Evolutionary conservation across 2,329 filamentous ascomycete species (phyloP).

Genomic region (Coniochaeta hoffmannii): DNA sequence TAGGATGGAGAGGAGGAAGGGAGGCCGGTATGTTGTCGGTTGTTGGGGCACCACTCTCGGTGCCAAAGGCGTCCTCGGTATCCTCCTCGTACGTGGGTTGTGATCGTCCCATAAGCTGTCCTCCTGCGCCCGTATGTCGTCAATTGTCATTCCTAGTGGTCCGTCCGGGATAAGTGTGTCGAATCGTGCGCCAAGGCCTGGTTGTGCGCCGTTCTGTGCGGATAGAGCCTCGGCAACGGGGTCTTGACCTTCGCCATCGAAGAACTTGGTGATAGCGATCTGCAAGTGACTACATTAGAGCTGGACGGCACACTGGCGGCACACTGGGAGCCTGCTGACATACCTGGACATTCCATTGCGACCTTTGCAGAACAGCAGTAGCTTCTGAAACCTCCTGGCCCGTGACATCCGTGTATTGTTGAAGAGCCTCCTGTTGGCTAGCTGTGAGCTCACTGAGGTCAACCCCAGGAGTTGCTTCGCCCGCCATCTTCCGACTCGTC

Average conservation of each 20-base stretch:
- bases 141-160: background rate
- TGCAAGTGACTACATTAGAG: slow-evolving; percentile 27
- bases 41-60: slow-evolving; percentile 78
- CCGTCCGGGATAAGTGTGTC: background rate
- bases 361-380: slow-evolving; percentile 70
- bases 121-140: background rate
- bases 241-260: slow-evolving; percentile 87
- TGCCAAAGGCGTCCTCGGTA: slow-evolving; percentile 54
- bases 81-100: slow-evolving; percentile 19
- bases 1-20: slow-evolving; percentile 68
- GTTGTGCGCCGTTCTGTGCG: slow-evolving; percentile 39
- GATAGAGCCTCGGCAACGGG: slow-evolving; percentile 69
- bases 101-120: slow-evolving; percentile 10
- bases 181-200: background rate
- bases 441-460: slow-evolving; percentile 65
- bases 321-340: slow-evolving; percentile 8
- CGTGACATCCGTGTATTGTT: slow-evolving; percentile 84
- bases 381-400: slow-evolving; percentile 73
- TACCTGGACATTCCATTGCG: slow-evolving; percentile 94
- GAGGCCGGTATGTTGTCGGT: slow-evolving; percentile 60
- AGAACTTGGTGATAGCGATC: slow-evolving; percentile 96
- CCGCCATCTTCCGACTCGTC: slow-evolving; percentile 27
- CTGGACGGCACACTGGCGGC: background rate
- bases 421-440: slow-evolving; percentile 73
- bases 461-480: slow-evolving; percentile 33